These are phyloP conservation scores for Lasiosphaeria hispida DNA, from an alignment of 495 filamentous ascomycete species.

Conservation along the genomic window DNA sequence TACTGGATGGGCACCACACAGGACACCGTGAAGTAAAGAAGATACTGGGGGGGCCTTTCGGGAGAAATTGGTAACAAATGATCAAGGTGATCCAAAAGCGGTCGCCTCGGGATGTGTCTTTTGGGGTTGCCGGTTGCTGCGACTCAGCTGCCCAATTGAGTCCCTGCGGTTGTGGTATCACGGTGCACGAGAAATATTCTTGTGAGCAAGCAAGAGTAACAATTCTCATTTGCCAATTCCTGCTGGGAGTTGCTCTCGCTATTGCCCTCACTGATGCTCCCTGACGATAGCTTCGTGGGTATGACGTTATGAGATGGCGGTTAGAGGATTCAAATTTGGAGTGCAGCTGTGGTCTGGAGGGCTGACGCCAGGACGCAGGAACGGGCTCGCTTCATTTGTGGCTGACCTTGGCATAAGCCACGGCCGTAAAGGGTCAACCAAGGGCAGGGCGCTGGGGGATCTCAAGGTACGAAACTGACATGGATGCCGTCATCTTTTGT, in stretches of 20 bases:
- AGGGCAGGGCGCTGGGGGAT: background rate
- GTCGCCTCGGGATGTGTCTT: no score
- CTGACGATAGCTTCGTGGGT: background rate
- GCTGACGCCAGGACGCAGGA: slow-evolving; percentile 10
- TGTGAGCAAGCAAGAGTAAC: background rate
- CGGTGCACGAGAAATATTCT: background rate
- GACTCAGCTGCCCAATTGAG: background rate
- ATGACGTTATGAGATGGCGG: background rate
- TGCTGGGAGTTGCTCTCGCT: no score
- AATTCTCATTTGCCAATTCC: no score
- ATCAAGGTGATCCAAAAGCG: no score
- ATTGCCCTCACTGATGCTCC: background rate
- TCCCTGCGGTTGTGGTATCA: background rate
- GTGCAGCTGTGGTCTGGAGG: background rate
- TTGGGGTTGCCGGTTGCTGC: background rate
- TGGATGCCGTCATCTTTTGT: slow-evolving; percentile 1
- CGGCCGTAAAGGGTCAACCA: background rate
- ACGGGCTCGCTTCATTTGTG: background rate
- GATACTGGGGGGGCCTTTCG: background rate
- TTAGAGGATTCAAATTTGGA: background rate
- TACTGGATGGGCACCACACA: background rate
- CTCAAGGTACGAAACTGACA: background rate
- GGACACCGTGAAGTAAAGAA: background rate
- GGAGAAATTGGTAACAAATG: background rate
- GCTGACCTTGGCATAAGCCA: background rate